Conservation (phyloP, 192 early-diverging fungal species). For the Backusella macrospora region DNA sequence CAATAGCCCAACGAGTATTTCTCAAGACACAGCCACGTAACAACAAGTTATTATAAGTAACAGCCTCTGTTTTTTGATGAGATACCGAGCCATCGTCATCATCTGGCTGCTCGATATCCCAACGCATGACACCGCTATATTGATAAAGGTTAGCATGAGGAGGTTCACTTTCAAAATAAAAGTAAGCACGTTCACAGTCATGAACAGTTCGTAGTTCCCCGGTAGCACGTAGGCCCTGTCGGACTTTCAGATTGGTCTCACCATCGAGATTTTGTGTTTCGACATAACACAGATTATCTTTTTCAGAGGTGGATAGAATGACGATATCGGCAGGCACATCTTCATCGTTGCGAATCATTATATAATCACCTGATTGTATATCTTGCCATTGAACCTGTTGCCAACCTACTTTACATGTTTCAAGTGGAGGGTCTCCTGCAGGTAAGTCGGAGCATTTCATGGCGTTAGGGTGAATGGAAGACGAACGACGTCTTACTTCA, state of each 20-base stretch:
- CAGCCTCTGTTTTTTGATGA: conserved; percentile 63
- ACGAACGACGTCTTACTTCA: neutral
- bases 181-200: conserved; percentile 61
- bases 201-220: conserved; percentile 54
- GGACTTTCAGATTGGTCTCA: conserved; percentile 96
- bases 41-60: conserved; percentile 79
- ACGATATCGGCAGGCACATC: conserved; percentile 93
- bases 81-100: conserved; percentile 35
- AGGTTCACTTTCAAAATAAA: conserved; percentile 79
- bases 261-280: conserved; percentile 99
- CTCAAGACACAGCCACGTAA: conserved; percentile 92
- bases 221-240: conserved; percentile 68
- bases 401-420: conserved; percentile 56
- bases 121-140: conserved; percentile 77
- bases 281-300: conserved; percentile 84
- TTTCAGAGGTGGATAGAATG: conserved; percentile 84
- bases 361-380: conserved; percentile 87
- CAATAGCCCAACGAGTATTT: conserved; percentile 90
- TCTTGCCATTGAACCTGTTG: conserved; percentile 75
- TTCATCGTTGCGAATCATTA: conserved; percentile 83
- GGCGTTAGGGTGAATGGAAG: neutral
- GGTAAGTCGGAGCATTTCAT: conserved; percentile 22
- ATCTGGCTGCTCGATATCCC: conserved; percentile 36
- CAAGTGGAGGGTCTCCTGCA: conserved; percentile 19
- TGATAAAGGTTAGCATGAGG: conserved; percentile 87